A percentile compares a stretch with the other conserved stretches of the same genome.
Conservation (phyloP, 345 rosid species). For the Luvunga scandens region DNA sequence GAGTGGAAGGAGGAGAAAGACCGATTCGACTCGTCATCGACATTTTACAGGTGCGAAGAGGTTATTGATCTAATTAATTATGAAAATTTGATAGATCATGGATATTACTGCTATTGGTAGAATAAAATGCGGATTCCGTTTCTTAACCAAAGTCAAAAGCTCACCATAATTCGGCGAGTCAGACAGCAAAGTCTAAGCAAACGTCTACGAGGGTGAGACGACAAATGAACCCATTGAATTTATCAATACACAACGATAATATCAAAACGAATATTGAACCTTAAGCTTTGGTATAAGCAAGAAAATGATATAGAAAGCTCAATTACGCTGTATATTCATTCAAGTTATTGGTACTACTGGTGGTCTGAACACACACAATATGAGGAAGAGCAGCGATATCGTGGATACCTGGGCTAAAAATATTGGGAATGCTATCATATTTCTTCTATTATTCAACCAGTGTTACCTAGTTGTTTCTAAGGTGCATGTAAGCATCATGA, state of each 20-base stretch:
- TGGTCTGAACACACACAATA: neutral
- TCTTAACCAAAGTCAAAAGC: no score
- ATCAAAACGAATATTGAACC: neutral
- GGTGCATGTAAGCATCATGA: conserved; percentile 38
- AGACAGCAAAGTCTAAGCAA: no score
- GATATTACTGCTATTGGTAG: no score
- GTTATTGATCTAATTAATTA: no score
- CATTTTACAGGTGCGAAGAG: no score
- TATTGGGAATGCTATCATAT: neutral
- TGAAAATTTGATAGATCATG: no score
- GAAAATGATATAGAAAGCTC: neutral
- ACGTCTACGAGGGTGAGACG: neutral
- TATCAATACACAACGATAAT: neutral
- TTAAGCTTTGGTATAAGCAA: neutral
- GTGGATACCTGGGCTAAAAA: neutral
- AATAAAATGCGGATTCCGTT: no score
- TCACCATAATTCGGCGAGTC: no score
- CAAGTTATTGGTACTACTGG: neutral
- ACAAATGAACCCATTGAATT: neutral
- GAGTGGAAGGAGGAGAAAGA: no score
- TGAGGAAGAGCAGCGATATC: neutral
- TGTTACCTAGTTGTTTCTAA: conserved; percentile 8
- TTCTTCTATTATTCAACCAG: conserved; percentile 22
- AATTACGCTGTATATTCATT: neutral
- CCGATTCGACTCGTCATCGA: no score